Evolutionary conservation across 2,329 filamentous ascomycete genomes (phyloP).

Genomic region (Botrytis squamosa): DNA sequence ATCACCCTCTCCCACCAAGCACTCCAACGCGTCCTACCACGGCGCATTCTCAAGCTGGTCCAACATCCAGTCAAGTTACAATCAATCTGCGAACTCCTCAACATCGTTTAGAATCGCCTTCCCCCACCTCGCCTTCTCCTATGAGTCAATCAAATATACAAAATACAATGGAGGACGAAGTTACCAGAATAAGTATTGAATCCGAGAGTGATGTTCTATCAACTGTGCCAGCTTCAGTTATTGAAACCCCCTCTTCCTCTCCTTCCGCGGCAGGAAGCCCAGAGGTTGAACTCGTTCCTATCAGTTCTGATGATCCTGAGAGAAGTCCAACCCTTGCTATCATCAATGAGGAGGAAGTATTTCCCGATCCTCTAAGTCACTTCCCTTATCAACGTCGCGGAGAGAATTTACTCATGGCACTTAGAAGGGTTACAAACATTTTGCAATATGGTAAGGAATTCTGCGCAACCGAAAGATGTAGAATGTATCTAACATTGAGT

Average conservation of each 20-base stretch:
- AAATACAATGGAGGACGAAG: slow-evolving; percentile 26
- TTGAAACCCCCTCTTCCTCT: slow-evolving; percentile 38
- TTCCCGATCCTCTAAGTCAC: slow-evolving; percentile 45
- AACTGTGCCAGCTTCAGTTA: slow-evolving; percentile 28
- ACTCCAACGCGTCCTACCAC: slow-evolving; percentile 38
- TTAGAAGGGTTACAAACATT: slow-evolving; percentile 36
- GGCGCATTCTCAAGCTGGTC: slow-evolving; percentile 42
- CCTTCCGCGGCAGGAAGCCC: slow-evolving; percentile 36
- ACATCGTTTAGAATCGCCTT: slow-evolving; percentile 42
- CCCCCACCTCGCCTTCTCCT: slow-evolving; percentile 48
- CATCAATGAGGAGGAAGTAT: slow-evolving; percentile 34
- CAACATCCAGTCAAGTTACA: slow-evolving; percentile 58
- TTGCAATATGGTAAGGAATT: slow-evolving; percentile 42
- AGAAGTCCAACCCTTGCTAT: slow-evolving; percentile 36
- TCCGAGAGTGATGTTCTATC: slow-evolving; percentile 38
- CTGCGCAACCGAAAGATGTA: slow-evolving; percentile 9
- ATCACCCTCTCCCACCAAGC: slow-evolving; percentile 35
- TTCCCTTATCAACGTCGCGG: slow-evolving; percentile 46
- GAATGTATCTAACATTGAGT: slow-evolving; percentile 31
- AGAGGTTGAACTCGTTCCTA: slow-evolving; percentile 35
- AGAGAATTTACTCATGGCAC: slow-evolving; percentile 29
- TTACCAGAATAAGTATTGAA: slow-evolving; percentile 34
- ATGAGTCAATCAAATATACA: slow-evolving; percentile 38
- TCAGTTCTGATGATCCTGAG: slow-evolving; percentile 34
- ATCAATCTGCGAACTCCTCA: slow-evolving; percentile 57